Evolutionary conservation across 169 alveolate genomes (phyloP), one percentile per base, ranked within the genome.

Genomic region (Cryptosporidium parvum): DNA sequence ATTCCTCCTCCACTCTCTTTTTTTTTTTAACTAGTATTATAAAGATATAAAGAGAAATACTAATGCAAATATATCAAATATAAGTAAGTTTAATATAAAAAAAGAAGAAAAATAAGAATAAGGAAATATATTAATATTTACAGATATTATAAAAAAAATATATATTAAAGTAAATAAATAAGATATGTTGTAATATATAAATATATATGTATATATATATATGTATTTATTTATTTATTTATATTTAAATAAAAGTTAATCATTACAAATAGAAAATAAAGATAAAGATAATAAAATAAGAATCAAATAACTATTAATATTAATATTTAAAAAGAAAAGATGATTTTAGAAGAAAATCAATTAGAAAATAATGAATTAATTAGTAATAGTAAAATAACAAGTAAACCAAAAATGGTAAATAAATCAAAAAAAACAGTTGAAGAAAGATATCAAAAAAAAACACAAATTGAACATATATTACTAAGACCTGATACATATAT

Each of bases 401-500:
- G 39, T 44, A 80, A 39, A 37, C 33, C 33, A 62, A 80, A 35
- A 62, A 45, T 67, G 42, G 56, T 58, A 31, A 62, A 48, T 42
- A 59, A 23, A 42, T 31, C 56, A 56, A 68, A 70, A 26, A 93
- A 97, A 91, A 95, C 98, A n/a, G 93, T 98, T 62, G 99, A 98
- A 94, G 98, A 99, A 96, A 94, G 97, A 53, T 99, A 99, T 92
- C 97, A 97, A 93, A 98, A 98, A 96, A 95, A 97, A 91, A 94
- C 99, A 9, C 99, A 97, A 92, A 94, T 97, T 26, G 99, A 99
- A 91, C 99, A 99, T 92, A 97, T 99, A 45, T 96, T 98, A 56
- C 93, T 96, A 58, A 94, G 99, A n/a, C 99, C 99, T 10, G 99
- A 98, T 91, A 96, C 99, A 18, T 98, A 98, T 92, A 96, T 98